Evolutionary conservation across 2,329 filamentous ascomycete genomes (phyloP), one percentile per base, ranked within the genome.

Genomic region (Xylaria hypoxylon): DNA sequence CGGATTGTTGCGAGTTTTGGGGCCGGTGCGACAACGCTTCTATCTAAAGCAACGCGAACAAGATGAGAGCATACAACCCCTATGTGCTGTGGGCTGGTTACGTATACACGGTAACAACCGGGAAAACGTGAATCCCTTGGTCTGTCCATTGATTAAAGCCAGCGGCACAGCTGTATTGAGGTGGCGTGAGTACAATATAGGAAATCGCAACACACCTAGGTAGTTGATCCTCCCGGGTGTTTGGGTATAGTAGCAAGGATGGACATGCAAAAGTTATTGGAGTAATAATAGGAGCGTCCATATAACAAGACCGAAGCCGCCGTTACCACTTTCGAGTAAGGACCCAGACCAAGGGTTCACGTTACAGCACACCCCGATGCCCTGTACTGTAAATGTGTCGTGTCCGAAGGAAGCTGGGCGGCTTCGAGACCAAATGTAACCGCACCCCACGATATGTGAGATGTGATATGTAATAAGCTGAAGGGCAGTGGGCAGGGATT

Each of bases 341-440:
- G 44, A 53, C 57, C 64, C 64, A 56, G 48, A 56, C 40, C 42
- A 47, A 26, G 57, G 64, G 64, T 67, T 64, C 65, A 55, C 61
- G 58, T 35, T 33, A 65, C 64, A 63, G 31, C 47, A 65, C 62
- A 42, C 57, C 59, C 45, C 58, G n/a, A 22, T 50, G 19, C 2
- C 26, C 35, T 44, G 35, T 24, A 40, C 35, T 38, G 35, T 38
- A 10, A 38, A 13, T 11, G 35, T 38, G 19, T 44, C 28, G 15
- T 59, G 47, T 56, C 40, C 58, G 42, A 53, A 55, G 57, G 57
- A 48, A 65, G 57, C 57, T 65, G 55, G 57, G 65, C 65, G 19
- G 61, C 48, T 62, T 57, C 56, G 57, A 61, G 65, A 45, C 61
- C 50, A 64, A 64, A 63, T 68, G 66, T 50, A 62, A 65, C 62